Percentiles rank a stretch among this genome's conserved stretches.
Conservation (phyloP, 2,329 filamentous ascomycete genomes). For the Beauveria brongniartii region DNA sequence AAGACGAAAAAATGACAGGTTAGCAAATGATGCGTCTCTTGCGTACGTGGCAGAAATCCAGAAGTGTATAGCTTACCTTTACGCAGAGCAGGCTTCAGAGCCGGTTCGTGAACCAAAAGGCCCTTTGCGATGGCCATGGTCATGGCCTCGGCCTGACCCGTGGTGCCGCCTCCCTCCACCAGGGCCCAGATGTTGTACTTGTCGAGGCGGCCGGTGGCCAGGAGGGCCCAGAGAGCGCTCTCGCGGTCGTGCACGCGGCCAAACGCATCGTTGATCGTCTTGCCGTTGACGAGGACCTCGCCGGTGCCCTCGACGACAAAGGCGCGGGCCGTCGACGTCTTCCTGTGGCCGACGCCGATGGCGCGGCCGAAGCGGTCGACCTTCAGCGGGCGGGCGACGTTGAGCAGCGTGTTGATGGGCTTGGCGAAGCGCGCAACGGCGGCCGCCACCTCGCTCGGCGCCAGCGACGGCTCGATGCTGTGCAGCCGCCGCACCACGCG, state of each 20-base stretch:
- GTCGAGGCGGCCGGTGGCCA: conserved; percentile 72
- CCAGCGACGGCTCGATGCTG: conserved; percentile 70
- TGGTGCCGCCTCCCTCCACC: conserved; percentile 79
- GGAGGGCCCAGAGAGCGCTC: conserved; percentile 86
- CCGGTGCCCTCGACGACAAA: conserved; percentile 90
- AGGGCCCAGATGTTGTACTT: conserved; percentile 96
- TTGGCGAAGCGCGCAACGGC: conserved; percentile 66
- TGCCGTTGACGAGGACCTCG: conserved; percentile 84
- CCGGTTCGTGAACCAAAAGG: conserved; percentile 83
- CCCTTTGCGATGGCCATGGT: conserved; percentile 85
- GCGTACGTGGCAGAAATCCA: background rate
- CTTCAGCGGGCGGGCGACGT: conserved; percentile 51
- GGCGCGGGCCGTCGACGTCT: conserved; percentile 76
- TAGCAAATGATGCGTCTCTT: conserved; percentile 1
- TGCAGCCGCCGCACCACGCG: conserved; percentile 72
- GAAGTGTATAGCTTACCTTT: conserved; percentile 60
- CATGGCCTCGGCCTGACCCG: conserved; percentile 91
- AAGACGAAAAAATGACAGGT: conserved; percentile 23
- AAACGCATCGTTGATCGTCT: conserved; percentile 73
- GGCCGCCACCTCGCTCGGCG: conserved; percentile 59
- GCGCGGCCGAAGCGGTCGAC: conserved; percentile 74
- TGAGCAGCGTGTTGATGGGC: conserved; percentile 62
- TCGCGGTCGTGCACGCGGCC: conserved; percentile 87
- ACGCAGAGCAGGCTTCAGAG: conserved; percentile 76
- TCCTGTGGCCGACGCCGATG: conserved; percentile 74